Base-by-base conservation (phyloP, 345 rosid species). In the Linum trigynum region DNA sequence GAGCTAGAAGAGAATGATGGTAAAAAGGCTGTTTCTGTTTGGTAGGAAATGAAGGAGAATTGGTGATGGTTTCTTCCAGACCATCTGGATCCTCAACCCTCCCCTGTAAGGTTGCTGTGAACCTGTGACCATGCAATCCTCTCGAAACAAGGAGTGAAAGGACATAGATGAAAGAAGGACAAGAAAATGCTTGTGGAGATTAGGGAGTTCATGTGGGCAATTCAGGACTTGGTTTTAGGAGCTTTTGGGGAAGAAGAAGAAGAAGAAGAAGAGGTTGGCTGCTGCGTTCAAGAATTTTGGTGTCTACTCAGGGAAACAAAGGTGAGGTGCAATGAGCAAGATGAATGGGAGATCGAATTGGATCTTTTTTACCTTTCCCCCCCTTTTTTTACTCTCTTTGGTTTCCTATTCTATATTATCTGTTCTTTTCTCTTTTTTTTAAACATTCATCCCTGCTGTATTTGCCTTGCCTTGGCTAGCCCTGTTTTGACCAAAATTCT, bases 1-100 rank as follows among this genome's bases (percentile, higher is more conserved):
- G 87, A 74, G 67, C 68, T 62, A 73, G 81, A 78, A 72, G 82
- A 72, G 79, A 83, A 41, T 71, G 61, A 59, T 78, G 14, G 53
- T 48, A 15, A 48, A 74, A 59, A 48, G 53, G 32, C 32, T 23
- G 58, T 5, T 5, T 15, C 62, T 75, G 64, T 53, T 23, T 7
- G 42, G 42, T 61, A 35, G 23, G 39, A 10, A 48, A 12, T 7
- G 35, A 3, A 23, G 36, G 62, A 55, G 60, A 50, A 9, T 10
- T 48, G 14, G 9, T 9, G 53, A 48, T 48, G 53, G 53, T 48
- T 12, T 12, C 9, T 48, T 48, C 53, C 9, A 45, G 51, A 2
- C 51, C 51, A 8, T 48, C 14, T 48, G 53, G 15, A 6, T 4
- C 53, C 53, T 15, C 32, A 23, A 23, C 9, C 53, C 53, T 48